Evolutionary conservation across 352 stramenopile species (phyloP), one percentile per base, ranked within the genome.

Genomic region (Phytophthora pseudosyringae): DNA sequence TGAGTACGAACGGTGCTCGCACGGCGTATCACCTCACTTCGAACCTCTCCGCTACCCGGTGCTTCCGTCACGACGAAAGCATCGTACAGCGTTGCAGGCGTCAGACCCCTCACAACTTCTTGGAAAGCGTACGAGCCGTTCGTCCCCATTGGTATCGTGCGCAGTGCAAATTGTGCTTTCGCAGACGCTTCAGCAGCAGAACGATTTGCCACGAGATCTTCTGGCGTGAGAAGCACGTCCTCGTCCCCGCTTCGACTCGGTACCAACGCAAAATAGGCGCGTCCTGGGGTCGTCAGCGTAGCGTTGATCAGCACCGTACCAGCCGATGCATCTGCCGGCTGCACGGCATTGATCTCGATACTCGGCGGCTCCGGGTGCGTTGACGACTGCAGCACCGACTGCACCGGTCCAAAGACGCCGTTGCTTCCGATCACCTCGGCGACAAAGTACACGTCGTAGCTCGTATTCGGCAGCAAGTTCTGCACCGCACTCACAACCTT

Each of bases 391-490:
- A 89, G 31, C 3, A 91, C 83, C 0, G 81, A 88, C 39, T 91
- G 73, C 39, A 95, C 84, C 5, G 71, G 52, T 6, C 86, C 86
- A 50, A 87, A 95, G 9, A 95, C 84, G 3, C 84, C 86, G 41
- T 95, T 93, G 64, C 86, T 95, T 32, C 77, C 76, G 10, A 77
- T 75, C 16, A 92, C 86, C 43, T 95, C 84, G 11, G 80, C 76
- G 8, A 95, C 85, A 65, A 95, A 89, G 71, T 88, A 93, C 59
- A 93, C 84, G 36, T 93, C 85, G 67, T 93, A 95, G 71, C 73
- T 91, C 21, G 71, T 83, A 48, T 93, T 93, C 0, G 81, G 21
- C 9, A 46, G 18, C 11, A 95, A 59, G 0, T 77, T 69, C 6
- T 69, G 25, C 1, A 93, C 68, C 2, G 64, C 31, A 18, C 67